These are phyloP conservation scores for Dipteronia sinensis DNA, from an alignment of 345 rosid genomes.

Conservation along the genomic window DNA sequence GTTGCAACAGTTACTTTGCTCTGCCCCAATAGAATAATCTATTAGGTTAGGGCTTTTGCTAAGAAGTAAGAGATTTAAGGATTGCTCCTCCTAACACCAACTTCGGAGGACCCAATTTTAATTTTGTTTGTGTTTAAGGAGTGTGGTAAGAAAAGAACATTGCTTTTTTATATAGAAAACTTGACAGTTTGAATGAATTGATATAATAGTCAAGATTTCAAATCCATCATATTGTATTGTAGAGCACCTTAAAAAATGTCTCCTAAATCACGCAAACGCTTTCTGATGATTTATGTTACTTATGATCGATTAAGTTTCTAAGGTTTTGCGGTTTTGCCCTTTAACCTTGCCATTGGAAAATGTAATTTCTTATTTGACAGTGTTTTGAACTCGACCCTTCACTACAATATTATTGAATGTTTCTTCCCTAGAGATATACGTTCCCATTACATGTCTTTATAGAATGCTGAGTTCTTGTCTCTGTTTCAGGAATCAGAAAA, in stretches of 20 bases:
- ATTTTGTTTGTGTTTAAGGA: background rate
- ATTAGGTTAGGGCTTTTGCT: background rate
- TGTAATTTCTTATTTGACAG: background rate
- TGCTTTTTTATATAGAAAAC: background rate
- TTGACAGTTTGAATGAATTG: background rate
- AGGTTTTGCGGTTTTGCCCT: background rate
- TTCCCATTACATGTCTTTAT: background rate
- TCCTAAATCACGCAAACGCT: background rate
- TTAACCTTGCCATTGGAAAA: background rate
- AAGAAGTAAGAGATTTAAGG: background rate
- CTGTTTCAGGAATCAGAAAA: slow-evolving; percentile 75
- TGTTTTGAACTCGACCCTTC: background rate
- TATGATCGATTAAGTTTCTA: background rate
- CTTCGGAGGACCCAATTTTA: background rate
- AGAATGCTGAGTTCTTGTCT: background rate
- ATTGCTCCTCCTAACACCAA: background rate
- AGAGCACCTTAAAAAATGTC: background rate
- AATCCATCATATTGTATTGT: background rate
- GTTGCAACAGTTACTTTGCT: background rate
- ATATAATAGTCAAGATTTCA: background rate
- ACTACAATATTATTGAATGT: background rate
- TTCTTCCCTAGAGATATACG: background rate
- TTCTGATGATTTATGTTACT: background rate
- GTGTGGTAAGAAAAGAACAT: background rate
- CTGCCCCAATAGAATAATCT: background rate